Base-by-base conservation (phyloP, 768 basidiomycete genomes). In the Russula sp. region DNA sequence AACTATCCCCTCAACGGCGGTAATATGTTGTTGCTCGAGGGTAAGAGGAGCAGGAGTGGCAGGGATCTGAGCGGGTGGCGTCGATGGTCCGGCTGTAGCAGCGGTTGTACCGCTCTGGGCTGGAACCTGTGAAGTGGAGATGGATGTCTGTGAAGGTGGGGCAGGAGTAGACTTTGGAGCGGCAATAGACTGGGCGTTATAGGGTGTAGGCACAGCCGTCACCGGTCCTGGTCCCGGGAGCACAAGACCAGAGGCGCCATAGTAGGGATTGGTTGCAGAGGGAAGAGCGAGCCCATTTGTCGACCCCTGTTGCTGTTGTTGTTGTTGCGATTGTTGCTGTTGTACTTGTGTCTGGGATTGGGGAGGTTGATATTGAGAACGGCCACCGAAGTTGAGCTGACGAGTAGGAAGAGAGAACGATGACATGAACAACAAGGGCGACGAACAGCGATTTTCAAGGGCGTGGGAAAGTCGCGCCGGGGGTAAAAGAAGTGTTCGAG, bases 1-100 rank as follows among this genome's bases (percentile, higher is more conserved):
- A 8, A 98, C 96, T 69, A 98, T 95, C 62, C 96, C 97, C 74
- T 97, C 92, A 18, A 96, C 94, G 48, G 94, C 93, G 16, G 94
- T 97, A 69, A 98, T 96, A 73, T 96, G 91, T 70, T 94, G 91
- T 66, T 94, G 91, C 74, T 94, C 91, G 63, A 91, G 87, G 1
- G 90, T 91, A 67, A 92, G 79, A 3, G 90, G 85, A 1, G 66
- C 83, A 2, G 89, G 86, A 0, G 90, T 88, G 0, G 88, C 78
- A 1, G 88, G 85, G 3, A 84, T 77, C n/a, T 80, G 77, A 20
- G 77, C 70, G 0, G 71, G 71, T 1, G 85, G 79, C 0, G 83
- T 80, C 4, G 87, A 84, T 0, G 86, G 82, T 0, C 83, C 86
- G 2, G 86, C 82, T 27, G 79, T 67, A 0, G 82, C 77, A 55